Evolutionary conservation across 2,329 filamentous ascomycete species (phyloP).

Genomic region (Nemania abortiva): DNA sequence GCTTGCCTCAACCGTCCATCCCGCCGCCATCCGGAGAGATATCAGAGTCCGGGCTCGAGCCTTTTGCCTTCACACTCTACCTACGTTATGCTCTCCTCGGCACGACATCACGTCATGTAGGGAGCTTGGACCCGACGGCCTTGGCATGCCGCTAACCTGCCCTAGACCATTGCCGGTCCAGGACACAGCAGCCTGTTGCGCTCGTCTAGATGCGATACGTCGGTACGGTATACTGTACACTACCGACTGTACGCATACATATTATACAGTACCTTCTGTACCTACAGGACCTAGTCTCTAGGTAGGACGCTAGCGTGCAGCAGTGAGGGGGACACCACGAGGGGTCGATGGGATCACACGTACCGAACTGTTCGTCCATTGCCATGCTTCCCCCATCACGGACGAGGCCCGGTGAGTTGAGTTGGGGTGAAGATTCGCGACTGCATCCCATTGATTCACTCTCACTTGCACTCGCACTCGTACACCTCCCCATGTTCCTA

Average conservation of each 20-base stretch:
- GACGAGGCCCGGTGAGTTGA: background rate
- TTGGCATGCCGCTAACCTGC: constrained; percentile 26
- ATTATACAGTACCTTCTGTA: too few species aligned
- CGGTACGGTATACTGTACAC: background rate
- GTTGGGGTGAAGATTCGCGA: constrained; percentile 27
- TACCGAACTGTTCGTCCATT: background rate
- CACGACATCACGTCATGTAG: constrained; percentile 29
- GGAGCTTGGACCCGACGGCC: constrained; percentile 23
- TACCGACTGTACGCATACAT: too few species aligned
- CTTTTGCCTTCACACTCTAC: background rate
- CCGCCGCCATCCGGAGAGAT: constrained; percentile 14
- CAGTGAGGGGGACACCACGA: constrained; percentile 7
- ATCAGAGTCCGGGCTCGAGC: constrained; percentile 10
- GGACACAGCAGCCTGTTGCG: constrained; percentile 4
- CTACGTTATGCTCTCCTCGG: background rate
- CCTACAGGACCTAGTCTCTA: too few species aligned
- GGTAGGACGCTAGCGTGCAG: background rate
- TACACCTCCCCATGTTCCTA: constrained; percentile 22
- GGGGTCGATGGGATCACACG: constrained; percentile 18
- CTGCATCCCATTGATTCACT: constrained; percentile 22
- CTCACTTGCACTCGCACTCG: background rate
- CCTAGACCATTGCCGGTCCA: constrained; percentile 6
- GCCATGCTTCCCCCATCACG: constrained; percentile 6
- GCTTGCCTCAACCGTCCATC: constrained; percentile 1
- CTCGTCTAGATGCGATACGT: background rate